phyloP scores from a whole-genome alignment of 148 eudicot genomes.

The Polygonum aviculare region DNA sequence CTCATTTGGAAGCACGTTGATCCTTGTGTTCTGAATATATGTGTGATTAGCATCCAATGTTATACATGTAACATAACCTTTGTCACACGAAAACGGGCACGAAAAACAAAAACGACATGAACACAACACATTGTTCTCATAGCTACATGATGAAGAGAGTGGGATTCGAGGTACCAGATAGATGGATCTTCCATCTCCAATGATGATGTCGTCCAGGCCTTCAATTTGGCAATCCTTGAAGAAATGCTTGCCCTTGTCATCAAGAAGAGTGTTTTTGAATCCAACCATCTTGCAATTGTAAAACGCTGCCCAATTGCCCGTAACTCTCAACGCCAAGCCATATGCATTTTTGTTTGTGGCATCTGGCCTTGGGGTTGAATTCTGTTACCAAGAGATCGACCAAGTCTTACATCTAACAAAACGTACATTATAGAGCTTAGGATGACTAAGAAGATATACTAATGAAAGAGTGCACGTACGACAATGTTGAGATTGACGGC shows the following conservation, averaged over 20 bases:
- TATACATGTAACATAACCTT: not conserved
- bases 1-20: conserved; percentile 3
- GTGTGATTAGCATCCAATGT: not conserved
- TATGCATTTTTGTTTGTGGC: not conserved
- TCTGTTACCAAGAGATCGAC: not conserved
- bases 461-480: conserved; percentile 22
- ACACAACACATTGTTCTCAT: not conserved
- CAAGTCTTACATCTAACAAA: not conserved
- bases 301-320: not conserved
- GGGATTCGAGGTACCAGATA: not conserved
- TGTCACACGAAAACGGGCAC: no score
- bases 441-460: not conserved
- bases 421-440: not conserved
- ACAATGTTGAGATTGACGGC: conserved; percentile 42
- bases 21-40: not conserved
- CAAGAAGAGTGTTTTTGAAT: not conserved
- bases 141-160: not conserved
- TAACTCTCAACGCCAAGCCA: not conserved
- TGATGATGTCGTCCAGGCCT: conserved; percentile 1
- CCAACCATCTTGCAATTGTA: not conserved
- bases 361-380: conserved; percentile 1
- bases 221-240: not conserved
- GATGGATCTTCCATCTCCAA: conserved; percentile 4
- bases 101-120: not conserved
- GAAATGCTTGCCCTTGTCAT: conserved; percentile 5